Conservation (phyloP, 75 land plant species). For the Pinus tabuliformis region DNA sequence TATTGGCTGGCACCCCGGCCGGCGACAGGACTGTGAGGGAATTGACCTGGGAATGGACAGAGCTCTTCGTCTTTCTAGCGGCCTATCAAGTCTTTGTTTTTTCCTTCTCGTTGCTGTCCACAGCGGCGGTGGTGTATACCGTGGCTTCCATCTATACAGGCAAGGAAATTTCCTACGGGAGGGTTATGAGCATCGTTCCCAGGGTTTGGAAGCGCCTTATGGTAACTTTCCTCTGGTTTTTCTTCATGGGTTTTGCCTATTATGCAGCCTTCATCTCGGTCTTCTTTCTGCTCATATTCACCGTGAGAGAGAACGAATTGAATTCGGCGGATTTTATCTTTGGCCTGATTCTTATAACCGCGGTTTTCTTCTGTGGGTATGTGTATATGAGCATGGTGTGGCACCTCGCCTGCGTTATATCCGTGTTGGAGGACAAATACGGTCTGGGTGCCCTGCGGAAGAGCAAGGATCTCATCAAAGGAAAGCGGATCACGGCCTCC, state of each 20-base stretch:
- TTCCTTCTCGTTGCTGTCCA: constrained; percentile 57
- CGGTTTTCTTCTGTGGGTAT: constrained; percentile 31
- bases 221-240: constrained; percentile 37
- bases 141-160: constrained; percentile 33
- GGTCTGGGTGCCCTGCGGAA: constrained; percentile 65
- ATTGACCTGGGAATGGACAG: constrained; percentile 22
- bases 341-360: constrained; percentile 2
- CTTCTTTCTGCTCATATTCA: constrained; percentile 15
- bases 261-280: constrained; percentile 8
- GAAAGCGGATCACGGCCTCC: constrained; percentile 35
- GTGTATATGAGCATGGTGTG: constrained; percentile 66
- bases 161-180: constrained; percentile 29
- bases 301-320: not conserved
- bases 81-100: constrained; percentile 32
- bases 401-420: constrained; percentile 89
- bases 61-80: constrained; percentile 21
- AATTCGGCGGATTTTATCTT: too few species aligned
- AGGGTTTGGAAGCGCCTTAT: constrained; percentile 59
- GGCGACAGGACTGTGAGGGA: constrained; percentile 7
- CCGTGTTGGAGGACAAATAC: constrained; percentile 82
- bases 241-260: constrained; percentile 30
- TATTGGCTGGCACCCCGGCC: constrained; percentile 12
- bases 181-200: constrained; percentile 61
- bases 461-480: constrained; percentile 55
- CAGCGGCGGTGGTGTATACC: constrained; percentile 58